These are phyloP conservation scores for Backusella circina DNA, from an alignment of 192 early-diverging fungal genomes.

Conservation along the genomic window DNA sequence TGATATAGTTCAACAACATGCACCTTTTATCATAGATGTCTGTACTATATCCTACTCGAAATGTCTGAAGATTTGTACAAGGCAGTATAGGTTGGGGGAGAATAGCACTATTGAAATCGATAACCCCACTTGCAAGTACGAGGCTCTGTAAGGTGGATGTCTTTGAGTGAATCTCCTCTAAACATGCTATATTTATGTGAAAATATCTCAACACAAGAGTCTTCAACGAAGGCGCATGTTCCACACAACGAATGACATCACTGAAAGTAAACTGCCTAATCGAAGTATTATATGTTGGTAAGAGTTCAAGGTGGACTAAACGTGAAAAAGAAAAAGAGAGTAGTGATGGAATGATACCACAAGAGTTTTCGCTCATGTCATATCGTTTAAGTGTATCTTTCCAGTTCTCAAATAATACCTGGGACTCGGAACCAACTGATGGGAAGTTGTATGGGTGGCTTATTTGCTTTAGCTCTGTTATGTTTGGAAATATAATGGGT, in stretches of 20 bases:
- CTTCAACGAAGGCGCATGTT: constrained; percentile 1
- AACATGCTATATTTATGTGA: neutral
- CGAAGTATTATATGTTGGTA: neutral
- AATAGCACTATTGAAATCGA: neutral
- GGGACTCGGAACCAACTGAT: neutral
- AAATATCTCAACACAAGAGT: neutral
- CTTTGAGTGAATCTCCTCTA: neutral
- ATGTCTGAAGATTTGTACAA: neutral
- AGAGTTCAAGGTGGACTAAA: neutral
- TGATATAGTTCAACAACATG: neutral
- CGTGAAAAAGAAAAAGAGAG: neutral
- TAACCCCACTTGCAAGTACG: neutral
- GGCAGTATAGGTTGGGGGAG: neutral
- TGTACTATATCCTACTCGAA: neutral
- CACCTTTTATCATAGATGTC: neutral
- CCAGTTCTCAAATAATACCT: neutral
- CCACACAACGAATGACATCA: neutral
- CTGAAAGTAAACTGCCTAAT: neutral
- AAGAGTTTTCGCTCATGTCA: neutral
- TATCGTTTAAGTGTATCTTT: neutral
- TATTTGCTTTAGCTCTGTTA: neutral
- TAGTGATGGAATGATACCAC: neutral
- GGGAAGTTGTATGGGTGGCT: neutral
- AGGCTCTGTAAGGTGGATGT: neutral
- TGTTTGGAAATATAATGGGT: neutral